Conservation (phyloP, 2,329 filamentous ascomycete species). For the Lasiodiplodia sp. region DNA sequence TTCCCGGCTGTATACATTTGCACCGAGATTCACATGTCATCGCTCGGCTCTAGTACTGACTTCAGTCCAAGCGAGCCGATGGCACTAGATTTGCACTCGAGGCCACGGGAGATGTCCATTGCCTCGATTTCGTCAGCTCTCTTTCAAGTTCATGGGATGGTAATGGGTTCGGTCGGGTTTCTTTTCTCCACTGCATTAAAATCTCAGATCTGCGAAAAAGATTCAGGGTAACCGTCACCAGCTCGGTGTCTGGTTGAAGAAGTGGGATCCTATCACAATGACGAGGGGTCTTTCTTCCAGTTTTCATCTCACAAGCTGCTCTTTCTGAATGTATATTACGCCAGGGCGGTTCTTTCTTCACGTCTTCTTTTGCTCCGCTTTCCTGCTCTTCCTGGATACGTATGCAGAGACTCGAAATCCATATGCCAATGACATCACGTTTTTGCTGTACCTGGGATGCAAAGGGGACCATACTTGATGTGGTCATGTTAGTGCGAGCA, state of each 20-base stretch:
- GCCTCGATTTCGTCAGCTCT: neutral
- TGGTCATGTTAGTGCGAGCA: conserved; percentile 13
- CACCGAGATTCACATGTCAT: neutral
- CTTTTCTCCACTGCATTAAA: conserved; percentile 3
- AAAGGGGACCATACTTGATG: neutral
- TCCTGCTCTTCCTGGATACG: conserved; percentile 10
- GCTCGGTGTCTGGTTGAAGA: neutral
- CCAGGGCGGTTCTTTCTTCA: conserved; percentile 6
- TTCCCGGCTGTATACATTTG: neutral
- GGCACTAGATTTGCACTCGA: neutral
- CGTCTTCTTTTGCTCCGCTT: neutral
- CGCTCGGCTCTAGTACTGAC: neutral
- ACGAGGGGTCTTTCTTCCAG: neutral
- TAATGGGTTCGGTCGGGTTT: conserved; percentile 8
- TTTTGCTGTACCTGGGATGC: neutral
- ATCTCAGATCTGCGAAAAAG: conserved; percentile 21
- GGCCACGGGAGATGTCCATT: neutral
- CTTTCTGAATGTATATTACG: conserved; percentile 19
- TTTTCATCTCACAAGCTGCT: neutral
- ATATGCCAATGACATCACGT: conserved; percentile 16
- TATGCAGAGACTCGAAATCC: conserved; percentile 16
- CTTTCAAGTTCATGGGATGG: conserved; percentile 1
- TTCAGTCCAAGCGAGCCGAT: neutral
- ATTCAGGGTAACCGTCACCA: neutral
- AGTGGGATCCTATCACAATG: neutral